Percentiles rank a stretch among this genome's conserved stretches.
Evolutionary conservation across 176 grass and related monocot genomes (phyloP).

Genomic region (Musa troglodytarum): DNA sequence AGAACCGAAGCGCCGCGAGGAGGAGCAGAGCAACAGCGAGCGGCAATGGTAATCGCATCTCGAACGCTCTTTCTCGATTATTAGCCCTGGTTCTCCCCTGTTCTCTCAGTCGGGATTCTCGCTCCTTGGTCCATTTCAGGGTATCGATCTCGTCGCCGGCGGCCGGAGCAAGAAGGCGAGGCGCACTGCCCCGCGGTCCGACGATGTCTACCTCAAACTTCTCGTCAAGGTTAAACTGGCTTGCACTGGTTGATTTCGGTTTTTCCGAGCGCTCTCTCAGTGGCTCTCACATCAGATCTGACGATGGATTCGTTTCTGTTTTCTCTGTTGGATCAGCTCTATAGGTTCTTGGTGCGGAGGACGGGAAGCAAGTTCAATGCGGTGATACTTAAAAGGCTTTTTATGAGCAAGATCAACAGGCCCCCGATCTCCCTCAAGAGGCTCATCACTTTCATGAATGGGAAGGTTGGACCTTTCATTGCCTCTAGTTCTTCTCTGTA

Average conservation of each 20-base stretch:
- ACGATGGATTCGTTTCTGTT: neutral
- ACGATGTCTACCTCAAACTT: slow-evolving; percentile 24
- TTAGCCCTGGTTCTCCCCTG: neutral
- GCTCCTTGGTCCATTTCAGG: slow-evolving; percentile 1
- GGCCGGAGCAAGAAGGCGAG: slow-evolving; percentile 22
- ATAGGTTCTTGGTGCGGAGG: slow-evolving; percentile 23
- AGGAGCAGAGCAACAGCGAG: neutral
- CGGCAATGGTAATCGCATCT: neutral
- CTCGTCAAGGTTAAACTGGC: slow-evolving; percentile 18
- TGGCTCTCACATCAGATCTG: neutral
- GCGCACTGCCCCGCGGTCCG: slow-evolving; percentile 18
- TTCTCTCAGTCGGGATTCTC: neutral
- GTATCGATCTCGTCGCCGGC: slow-evolving; percentile 24
- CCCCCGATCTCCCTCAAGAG: slow-evolving; percentile 21
- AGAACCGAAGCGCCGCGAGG: neutral
- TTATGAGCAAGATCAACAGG: slow-evolving; percentile 23
- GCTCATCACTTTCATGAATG: slow-evolving; percentile 10
- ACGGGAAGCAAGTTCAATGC: slow-evolving; percentile 18
- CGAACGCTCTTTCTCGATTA: neutral
- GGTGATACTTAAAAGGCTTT: slow-evolving; percentile 23
- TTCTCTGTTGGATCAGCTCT: slow-evolving; percentile 3
- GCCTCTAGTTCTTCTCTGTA: neutral
- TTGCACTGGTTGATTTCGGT: neutral
- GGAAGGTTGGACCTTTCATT: slow-evolving; percentile 5
- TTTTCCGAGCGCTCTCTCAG: no score